Conservation (phyloP, 148 eudicot species). For the Camellia lanceoleosa region DNA sequence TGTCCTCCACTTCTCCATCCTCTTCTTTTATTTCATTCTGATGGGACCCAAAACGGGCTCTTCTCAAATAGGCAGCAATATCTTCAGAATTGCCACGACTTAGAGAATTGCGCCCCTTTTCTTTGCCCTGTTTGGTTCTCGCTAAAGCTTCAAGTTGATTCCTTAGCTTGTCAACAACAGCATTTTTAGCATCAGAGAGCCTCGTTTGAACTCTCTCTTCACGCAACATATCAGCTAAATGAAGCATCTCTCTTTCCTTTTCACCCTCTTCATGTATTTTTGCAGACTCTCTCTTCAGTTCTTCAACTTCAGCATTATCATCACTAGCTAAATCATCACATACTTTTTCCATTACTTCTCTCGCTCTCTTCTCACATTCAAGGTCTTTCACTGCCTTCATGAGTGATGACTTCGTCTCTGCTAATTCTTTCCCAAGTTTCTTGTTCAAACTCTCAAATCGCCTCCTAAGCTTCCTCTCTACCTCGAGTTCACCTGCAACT, state of each 20-base stretch:
- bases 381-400: slow-evolving; percentile 61
- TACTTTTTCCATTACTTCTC: slow-evolving; percentile 59
- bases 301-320: slow-evolving; percentile 44
- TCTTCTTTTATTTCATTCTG: slow-evolving; percentile 37
- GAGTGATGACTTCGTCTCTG: slow-evolving; percentile 58
- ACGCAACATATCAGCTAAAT: slow-evolving; percentile 46
- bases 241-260: slow-evolving; percentile 57
- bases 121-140: slow-evolving; percentile 37
- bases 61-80: slow-evolving; percentile 21
- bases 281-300: slow-evolving; percentile 45
- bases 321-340: slow-evolving; percentile 71
- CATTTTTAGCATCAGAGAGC: slow-evolving; percentile 57
- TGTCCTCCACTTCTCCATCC: slow-evolving; percentile 58
- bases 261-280: slow-evolving; percentile 47
- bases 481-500: slow-evolving; percentile 66
- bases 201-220: slow-evolving; percentile 62
- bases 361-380: slow-evolving; percentile 63
- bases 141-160: slow-evolving; percentile 56
- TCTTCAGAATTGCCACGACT: slow-evolving; percentile 35
- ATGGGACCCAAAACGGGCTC: slow-evolving; percentile 22
- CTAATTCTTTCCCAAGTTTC: slow-evolving; percentile 75
- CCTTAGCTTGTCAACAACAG: slow-evolving; percentile 57
- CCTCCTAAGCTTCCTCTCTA: slow-evolving; percentile 71
- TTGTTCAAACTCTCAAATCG: slow-evolving; percentile 78
- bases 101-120: slow-evolving; percentile 30